Evolutionary conservation across 108 stramenopile species (phyloP), one percentile per base, ranked within the genome.

Genomic region (Nitzschia sp.): DNA sequence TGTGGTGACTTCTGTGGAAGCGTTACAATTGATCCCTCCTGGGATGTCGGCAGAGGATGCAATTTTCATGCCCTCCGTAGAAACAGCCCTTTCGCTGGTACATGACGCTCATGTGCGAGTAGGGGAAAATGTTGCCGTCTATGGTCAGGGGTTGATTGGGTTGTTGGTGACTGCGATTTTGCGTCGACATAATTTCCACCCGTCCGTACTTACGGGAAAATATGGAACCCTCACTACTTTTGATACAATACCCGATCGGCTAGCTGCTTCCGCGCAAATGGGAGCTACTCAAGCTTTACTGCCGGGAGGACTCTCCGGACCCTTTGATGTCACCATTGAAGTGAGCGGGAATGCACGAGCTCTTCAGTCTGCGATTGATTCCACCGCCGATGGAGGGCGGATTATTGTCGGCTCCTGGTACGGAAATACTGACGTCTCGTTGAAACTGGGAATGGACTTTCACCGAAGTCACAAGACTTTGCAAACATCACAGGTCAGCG

Each of bases 21-120:
- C 79, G 3, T 74, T 92, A 48, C 89, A 93, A 68, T 48, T 93
- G n/a, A 85, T 96, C 15, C 94, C 94, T 47, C 78, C 78, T 68
- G 94, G 87, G 16, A 92, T 97, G 29, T 76, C 66, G 9, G 72
- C 96, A 31, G 78, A 91, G 59, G 94, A 96, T 81, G 96, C 96
- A 2, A 88, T 95, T 6, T 97, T 94, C 84, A 86, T 97, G 78
- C 94, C 96, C 46, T 95, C 94, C 1, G 89, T 97, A 8, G 96
- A 97, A 74, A 97, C 96, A 28, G 94, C 96, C 0, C 63, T 97
- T 45, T 93, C 92, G 2, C 66, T 97, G 16, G 92, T 96, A 0
- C 96, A 97, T 59, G 96, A 97, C 68, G 93, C 94, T 27, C 71
- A 88, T 61, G 66, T 89, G 6, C 73, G 87, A 58, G 36, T 92